Evolutionary conservation across 768 basidiomycete genomes (phyloP).

Genomic region (Kwoniella heveanensis): DNA sequence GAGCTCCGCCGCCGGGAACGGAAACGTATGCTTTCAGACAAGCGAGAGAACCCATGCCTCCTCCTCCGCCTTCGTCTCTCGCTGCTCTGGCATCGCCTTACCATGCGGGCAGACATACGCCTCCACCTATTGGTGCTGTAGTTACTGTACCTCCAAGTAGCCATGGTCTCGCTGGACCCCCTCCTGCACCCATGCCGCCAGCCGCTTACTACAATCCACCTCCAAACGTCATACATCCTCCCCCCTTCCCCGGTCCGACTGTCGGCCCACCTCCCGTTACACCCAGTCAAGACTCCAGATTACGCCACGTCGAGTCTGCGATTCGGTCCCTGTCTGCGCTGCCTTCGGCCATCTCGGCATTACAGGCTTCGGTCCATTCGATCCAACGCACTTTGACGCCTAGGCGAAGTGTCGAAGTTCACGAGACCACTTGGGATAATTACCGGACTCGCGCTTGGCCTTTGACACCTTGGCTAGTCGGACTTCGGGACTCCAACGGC

Average conservation of each 20-base stretch:
- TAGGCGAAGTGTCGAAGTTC: slow-evolving; percentile 21
- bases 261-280: not conserved
- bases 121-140: slow-evolving; percentile 15
- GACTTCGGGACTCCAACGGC: slow-evolving; percentile 41
- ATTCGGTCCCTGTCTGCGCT: slow-evolving; percentile 24
- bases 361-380: slow-evolving; percentile 17
- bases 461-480: slow-evolving; percentile 50
- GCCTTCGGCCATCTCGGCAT: slow-evolving; percentile 15
- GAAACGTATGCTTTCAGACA: slow-evolving; percentile 36
- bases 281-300: slow-evolving; percentile 22
- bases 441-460: slow-evolving; percentile 50
- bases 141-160: not conserved
- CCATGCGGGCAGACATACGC: slow-evolving; percentile 22
- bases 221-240: slow-evolving; percentile 21
- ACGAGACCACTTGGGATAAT: slow-evolving; percentile 36
- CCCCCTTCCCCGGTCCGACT: slow-evolving; percentile 12
- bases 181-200: slow-evolving; percentile 14
- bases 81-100: slow-evolving; percentile 29
- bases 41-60: slow-evolving; percentile 48
- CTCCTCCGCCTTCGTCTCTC: slow-evolving; percentile 39
- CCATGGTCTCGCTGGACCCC: slow-evolving; percentile 5
- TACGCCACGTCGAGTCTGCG: slow-evolving; percentile 33
- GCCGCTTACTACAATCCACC: slow-evolving; percentile 24
- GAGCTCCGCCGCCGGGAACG: slow-evolving; percentile 13
- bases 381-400: slow-evolving; percentile 22